Conservation (phyloP, 257 asterid genomes). For the Thymus quinquecostatus region DNA sequence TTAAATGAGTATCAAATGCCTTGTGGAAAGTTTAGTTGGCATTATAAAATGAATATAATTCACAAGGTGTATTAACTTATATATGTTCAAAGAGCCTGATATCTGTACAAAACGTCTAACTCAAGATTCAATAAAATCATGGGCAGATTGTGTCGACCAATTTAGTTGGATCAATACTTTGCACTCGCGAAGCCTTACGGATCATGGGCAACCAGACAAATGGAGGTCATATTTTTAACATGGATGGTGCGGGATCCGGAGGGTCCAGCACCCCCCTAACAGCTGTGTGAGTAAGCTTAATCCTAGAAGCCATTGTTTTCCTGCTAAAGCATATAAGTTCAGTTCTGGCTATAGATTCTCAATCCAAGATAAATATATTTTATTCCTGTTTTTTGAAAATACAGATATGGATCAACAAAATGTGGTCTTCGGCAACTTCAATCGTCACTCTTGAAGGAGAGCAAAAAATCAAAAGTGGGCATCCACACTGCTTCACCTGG, state of each 20-base stretch:
- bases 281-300: slow-evolving; percentile 93
- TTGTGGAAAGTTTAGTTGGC: not conserved
- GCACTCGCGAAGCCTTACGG: slow-evolving; percentile 90
- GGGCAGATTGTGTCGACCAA: slow-evolving; percentile 92
- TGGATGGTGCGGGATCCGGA: slow-evolving; percentile 99
- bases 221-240: slow-evolving; percentile 94
- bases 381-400: slow-evolving; percentile 21
- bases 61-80: slow-evolving; percentile 12
- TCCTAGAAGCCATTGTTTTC: slow-evolving; percentile 7
- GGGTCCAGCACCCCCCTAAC: slow-evolving; percentile 99
- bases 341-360: slow-evolving; percentile 14
- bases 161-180: slow-evolving; percentile 89
- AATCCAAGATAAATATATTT: slow-evolving; percentile 21
- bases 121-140: slow-evolving; percentile 26
- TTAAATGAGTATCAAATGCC: slow-evolving; percentile 1
- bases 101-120: slow-evolving; percentile 17
- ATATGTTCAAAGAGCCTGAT: not conserved
- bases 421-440: slow-evolving; percentile 99
- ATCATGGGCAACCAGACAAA: slow-evolving; percentile 64
- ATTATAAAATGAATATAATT: slow-evolving; percentile 11
- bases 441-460: slow-evolving; percentile 87
- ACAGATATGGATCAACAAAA: slow-evolving; percentile 93
- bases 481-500: slow-evolving; percentile 99
- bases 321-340: slow-evolving; percentile 18
- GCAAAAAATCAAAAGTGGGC: slow-evolving; percentile 76